Evolutionary conservation across 2,329 filamentous ascomycete species (phyloP).

Genomic region (Colletotrichum siamense): DNA sequence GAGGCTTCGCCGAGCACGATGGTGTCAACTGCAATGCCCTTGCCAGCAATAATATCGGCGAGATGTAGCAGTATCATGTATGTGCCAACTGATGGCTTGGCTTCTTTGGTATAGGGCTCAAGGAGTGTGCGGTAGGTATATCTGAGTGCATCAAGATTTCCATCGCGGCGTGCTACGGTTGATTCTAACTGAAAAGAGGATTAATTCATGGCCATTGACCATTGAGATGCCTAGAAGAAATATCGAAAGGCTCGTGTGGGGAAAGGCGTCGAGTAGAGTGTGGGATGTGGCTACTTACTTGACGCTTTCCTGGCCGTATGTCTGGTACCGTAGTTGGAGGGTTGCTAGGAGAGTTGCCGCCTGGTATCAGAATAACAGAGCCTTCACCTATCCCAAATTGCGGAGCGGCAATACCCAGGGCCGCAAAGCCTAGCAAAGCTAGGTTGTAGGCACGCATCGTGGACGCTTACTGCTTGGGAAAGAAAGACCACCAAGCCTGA

Average conservation of each 20-base stretch:
- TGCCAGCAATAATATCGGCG: slow-evolving; percentile 18
- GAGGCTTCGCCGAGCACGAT: slow-evolving; percentile 3
- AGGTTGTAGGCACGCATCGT: background rate
- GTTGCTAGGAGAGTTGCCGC: background rate
- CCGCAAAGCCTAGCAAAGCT: background rate
- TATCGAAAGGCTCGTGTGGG: fast-evolving
- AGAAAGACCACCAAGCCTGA: too few species aligned
- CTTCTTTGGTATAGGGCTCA: background rate
- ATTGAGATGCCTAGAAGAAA: background rate
- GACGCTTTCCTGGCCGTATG: background rate
- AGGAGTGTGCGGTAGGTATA: background rate
- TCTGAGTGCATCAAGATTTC: background rate
- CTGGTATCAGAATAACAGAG: slow-evolving; percentile 3
- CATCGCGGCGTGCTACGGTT: background rate
- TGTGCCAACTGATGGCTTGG: background rate
- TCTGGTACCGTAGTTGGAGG: background rate
- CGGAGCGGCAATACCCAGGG: background rate
- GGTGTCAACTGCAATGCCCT: slow-evolving; percentile 15
- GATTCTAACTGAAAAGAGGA: background rate
- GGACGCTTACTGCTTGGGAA: background rate
- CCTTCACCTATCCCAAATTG: background rate
- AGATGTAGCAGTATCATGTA: slow-evolving; percentile 18
- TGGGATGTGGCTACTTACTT: background rate
- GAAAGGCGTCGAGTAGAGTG: too few species aligned
- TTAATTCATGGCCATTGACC: background rate